Evolutionary conservation across 805 yeast genomes (phyloP), one percentile per base, ranked within the genome.

Genomic region (Brettanomyces naardenensis): DNA sequence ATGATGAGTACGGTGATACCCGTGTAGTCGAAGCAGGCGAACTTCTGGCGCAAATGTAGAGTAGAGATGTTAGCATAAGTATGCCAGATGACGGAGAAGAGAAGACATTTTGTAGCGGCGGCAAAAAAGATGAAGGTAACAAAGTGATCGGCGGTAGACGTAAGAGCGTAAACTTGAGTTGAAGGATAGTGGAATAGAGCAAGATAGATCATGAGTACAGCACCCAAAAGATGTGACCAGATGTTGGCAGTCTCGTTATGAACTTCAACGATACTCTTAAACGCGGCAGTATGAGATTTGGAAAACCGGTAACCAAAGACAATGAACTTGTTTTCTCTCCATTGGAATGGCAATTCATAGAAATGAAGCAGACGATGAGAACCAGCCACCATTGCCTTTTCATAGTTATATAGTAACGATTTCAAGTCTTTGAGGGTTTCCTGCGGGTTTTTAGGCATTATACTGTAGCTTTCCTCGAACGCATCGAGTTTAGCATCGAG

Each of bases 231-330:
- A 62, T 90, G 98, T 0, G 95, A 73, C 97, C 98, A 90, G 39
- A 90, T 88, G 60, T 92, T 92, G 54, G 83, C 72, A 0, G 95
- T 73, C 58, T 90, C 98, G 56, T 90, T 90, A 61, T 92, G 97
- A 56, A 70, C 45, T 34, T 65, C 56, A 53, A 76, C 70, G 14
- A 88, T 64, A 34, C 89, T 75, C 42, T 66, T 58, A 22, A 81
- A 37, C 46, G 92, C 81, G 38, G 72, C 69, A 5, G 51, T 22
- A 53, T 81, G 88, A 29, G 73, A 69, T 40, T 73, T 64, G 44
- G 81, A 78, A 61, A 90, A 92, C 43, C 97, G 66, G 62, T 90
- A 92, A 3, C 97, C 97, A 39, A 75, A 65, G 17, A 82, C 66
- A 41, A 92, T 85, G 58, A 73, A 88, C 41, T 87, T 78, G 61